A percentile compares a stretch with the other conserved stretches of the same genome.
Conservation (phyloP, 306 rosid species). For the Rosa rugosa region DNA sequence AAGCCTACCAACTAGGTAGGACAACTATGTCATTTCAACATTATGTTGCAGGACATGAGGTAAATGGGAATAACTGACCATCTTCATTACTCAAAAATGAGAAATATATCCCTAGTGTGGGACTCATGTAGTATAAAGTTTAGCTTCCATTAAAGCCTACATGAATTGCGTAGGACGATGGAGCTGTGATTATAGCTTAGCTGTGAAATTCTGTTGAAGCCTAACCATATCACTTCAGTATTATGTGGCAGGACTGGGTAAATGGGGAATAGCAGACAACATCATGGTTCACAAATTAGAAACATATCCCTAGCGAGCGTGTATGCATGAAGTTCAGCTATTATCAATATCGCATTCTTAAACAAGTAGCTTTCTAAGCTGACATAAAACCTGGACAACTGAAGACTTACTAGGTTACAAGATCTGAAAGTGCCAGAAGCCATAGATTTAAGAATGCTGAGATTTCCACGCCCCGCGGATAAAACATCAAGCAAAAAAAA, state of each 20-base stretch:
- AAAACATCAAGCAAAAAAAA: not conserved
- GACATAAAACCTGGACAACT: not conserved
- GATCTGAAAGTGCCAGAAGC: not conserved
- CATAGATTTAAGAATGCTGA: not conserved
- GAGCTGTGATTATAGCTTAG: not conserved
- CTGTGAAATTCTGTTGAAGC: not conserved
- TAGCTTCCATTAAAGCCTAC: not conserved
- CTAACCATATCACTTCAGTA: conserved; percentile 5
- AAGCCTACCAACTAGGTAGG: not conserved
- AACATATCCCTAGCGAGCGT: not conserved
- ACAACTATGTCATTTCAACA: not conserved
- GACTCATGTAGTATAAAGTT: not conserved
- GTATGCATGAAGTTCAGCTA: not conserved
- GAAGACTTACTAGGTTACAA: not conserved
- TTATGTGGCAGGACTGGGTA: not conserved
- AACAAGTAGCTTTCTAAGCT: not conserved
- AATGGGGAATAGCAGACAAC: not conserved
- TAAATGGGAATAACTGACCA: not conserved
- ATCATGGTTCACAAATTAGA: not conserved
- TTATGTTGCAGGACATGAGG: conserved; percentile 1
- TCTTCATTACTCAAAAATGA: not conserved
- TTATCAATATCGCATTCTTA: not conserved
- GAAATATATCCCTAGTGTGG: not conserved
- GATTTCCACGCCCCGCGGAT: not conserved
- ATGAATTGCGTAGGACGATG: not conserved